A percentile compares a stretch with the other conserved stretches of the same genome.
These are phyloP conservation scores for Beverwykella pulmonaria DNA, from an alignment of 495 filamentous ascomycete species.

Conservation along the genomic window DNA sequence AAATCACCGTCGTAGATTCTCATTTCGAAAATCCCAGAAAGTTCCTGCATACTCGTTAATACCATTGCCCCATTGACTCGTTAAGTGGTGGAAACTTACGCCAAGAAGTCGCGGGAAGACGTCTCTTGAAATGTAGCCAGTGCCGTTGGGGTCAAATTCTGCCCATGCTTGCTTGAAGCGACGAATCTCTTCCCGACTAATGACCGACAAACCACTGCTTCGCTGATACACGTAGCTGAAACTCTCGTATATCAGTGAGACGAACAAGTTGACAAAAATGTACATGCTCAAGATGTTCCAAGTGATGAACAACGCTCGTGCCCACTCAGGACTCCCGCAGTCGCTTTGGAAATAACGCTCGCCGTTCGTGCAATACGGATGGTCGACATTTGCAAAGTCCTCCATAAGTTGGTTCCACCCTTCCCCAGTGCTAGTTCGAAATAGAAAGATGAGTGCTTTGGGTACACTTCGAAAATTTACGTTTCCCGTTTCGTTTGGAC, in stretches of 20 bases:
- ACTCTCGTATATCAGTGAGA: constrained; percentile 98
- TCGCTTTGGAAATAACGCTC: constrained; percentile 78
- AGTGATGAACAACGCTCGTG: constrained; percentile 81
- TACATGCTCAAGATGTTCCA: constrained; percentile 99
- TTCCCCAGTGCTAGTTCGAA: constrained; percentile 88
- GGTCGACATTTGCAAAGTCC: constrained; percentile 79
- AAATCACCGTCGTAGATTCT: constrained; percentile 93
- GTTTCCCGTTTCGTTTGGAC: constrained; percentile 69
- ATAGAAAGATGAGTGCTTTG: constrained; percentile 89
- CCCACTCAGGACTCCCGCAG: constrained; percentile 88
- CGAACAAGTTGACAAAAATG: constrained; percentile 97
- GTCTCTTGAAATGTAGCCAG: constrained; percentile 89
- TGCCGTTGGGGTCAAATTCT: constrained; percentile 86
- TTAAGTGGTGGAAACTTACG: constrained; percentile 49
- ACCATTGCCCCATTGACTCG: not conserved
- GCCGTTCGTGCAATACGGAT: constrained; percentile 73
- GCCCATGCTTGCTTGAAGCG: constrained; percentile 99
- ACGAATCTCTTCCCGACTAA: constrained; percentile 88
- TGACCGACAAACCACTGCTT: constrained; percentile 79
- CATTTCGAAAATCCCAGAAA: constrained; percentile 95
- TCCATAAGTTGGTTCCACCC: constrained; percentile 98
- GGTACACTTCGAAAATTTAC: constrained; percentile 93
- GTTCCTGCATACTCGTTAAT: constrained; percentile 56
- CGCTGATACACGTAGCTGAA: constrained; percentile 99
- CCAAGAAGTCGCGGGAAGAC: constrained; percentile 86